A percentile compares a stretch with the other conserved stretches of the same genome.
These are phyloP conservation scores for Chrysoporthe austroafricana DNA, from an alignment of 2,329 filamentous ascomycete species.

Conservation along the genomic window DNA sequence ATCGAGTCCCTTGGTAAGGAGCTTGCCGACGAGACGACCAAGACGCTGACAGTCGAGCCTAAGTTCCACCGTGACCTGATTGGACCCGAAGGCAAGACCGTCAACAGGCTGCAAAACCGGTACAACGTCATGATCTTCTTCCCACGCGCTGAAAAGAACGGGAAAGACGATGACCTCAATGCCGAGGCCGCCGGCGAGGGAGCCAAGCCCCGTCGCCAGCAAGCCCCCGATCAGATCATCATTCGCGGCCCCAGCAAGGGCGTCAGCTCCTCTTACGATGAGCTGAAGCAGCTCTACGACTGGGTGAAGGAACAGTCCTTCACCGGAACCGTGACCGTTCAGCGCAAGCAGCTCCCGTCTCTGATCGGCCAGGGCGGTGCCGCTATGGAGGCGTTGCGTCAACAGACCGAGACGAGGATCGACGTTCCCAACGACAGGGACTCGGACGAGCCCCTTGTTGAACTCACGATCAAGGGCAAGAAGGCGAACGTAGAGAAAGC, in stretches of 20 bases:
- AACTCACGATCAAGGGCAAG: constrained; percentile 90
- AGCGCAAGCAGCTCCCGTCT: constrained; percentile 90
- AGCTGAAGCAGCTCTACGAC: constrained; percentile 85
- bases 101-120: constrained; percentile 88
- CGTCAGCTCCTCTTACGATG: constrained; percentile 87
- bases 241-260: constrained; percentile 91
- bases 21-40: constrained; percentile 87
- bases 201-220: constrained; percentile 68
- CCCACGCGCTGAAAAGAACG: constrained; percentile 68
- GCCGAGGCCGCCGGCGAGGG: constrained; percentile 71
- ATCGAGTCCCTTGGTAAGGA: constrained; percentile 80
- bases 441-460: constrained; percentile 70
- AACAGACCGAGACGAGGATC: constrained; percentile 83
- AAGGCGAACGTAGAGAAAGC: constrained; percentile 89
- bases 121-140: constrained; percentile 97
- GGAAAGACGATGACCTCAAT: constrained; percentile 69
- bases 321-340: constrained; percentile 78
- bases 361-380: constrained; percentile 89
- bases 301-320: constrained; percentile 89
- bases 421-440: constrained; percentile 86
- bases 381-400: constrained; percentile 87
- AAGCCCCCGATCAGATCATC: constrained; percentile 85
- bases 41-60: constrained; percentile 86
- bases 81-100: constrained; percentile 82
- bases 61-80: constrained; percentile 96